phyloP scores from a whole-genome alignment of 148 eudicot genomes.

The Cornus controversa region DNA sequence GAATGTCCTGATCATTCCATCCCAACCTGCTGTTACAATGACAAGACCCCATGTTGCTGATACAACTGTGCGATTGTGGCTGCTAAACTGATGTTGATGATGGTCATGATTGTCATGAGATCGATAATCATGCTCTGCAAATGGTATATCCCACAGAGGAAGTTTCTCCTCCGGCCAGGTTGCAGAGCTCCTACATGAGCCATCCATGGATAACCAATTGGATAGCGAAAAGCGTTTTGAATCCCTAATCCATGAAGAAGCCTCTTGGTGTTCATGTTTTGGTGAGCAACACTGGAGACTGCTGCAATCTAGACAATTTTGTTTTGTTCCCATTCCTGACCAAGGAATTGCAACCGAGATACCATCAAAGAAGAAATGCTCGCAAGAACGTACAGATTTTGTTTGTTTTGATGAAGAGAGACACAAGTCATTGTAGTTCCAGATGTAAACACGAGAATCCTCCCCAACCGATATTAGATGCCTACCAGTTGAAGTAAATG shows the following conservation, averaged over 20 bases:
- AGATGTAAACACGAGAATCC: conserved; percentile 65
- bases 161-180: conserved; percentile 84
- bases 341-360: conserved; percentile 61
- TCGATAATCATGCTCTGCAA: background rate
- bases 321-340: conserved; percentile 28
- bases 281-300: background rate
- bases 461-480: conserved; percentile 68
- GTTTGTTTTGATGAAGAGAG: conserved; percentile 27
- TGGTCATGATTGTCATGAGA: background rate
- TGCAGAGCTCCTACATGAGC: conserved; percentile 33
- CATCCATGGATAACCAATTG: conserved; percentile 45
- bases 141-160: conserved; percentile 29
- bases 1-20: conserved; percentile 64
- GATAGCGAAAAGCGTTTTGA: conserved; percentile 38
- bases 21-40: conserved; percentile 49
- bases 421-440: conserved; percentile 48
- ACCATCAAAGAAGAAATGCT: conserved; percentile 49
- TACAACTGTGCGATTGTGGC: conserved; percentile 1
- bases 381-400: conserved; percentile 58
- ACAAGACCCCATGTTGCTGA: conserved; percentile 70
- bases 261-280: conserved; percentile 10
- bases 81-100: conserved; percentile 2
- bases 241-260: conserved; percentile 24
- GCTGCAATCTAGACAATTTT: background rate
- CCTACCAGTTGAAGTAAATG: conserved; percentile 48